Evolutionary conservation across 345 rosid species (phyloP).

Genomic region (Populus alba): DNA sequence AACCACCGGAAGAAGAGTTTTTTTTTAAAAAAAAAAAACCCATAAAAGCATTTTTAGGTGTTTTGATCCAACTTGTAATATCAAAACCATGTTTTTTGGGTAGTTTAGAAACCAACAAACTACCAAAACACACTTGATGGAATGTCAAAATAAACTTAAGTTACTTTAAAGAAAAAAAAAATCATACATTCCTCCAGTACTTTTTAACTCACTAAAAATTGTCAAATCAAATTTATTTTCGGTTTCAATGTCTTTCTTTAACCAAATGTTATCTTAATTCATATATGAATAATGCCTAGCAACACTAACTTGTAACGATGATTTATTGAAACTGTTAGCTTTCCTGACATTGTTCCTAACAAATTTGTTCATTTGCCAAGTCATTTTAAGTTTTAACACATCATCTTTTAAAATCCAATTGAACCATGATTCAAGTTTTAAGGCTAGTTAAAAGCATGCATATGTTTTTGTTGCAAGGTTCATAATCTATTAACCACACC

Average conservation of each 20-base stretch:
- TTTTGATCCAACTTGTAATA: not conserved
- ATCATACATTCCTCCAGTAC: no score
- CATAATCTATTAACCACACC: slow-evolving; percentile 23
- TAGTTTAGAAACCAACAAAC: not conserved
- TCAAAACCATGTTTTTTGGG: not conserved
- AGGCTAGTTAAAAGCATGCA: not conserved
- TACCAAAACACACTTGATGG: not conserved
- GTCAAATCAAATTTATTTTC: no score
- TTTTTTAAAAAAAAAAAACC: not conserved
- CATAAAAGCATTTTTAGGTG: no score
- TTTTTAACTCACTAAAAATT: no score
- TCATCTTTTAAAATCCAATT: not conserved
- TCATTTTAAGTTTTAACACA: not conserved
- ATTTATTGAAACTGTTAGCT: not conserved
- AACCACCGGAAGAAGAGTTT: no score
- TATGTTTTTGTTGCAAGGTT: not conserved
- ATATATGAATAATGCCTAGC: no score
- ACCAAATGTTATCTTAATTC: no score
- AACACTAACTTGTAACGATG: not conserved
- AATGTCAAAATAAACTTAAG: not conserved
- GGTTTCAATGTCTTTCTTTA: no score
- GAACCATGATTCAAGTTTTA: not conserved
- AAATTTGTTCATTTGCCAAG: not conserved
- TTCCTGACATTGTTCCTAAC: not conserved
- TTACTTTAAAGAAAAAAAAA: no score